Base-by-base conservation (phyloP, 495 filamentous ascomycete genomes). In the Podospora appendiculata region DNA sequence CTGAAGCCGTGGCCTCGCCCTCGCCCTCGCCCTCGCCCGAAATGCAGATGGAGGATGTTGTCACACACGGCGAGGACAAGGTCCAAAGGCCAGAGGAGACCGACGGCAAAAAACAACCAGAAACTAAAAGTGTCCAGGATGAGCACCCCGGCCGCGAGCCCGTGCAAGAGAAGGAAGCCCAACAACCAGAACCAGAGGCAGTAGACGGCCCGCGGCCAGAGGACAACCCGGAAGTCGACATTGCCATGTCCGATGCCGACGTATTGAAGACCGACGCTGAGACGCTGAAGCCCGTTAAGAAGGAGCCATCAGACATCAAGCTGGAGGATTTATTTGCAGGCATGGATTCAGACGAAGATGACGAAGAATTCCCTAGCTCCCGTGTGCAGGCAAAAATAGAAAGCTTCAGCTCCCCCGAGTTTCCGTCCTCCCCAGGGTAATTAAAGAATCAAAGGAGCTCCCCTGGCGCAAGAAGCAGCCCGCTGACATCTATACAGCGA, bases 281-380 rank as follows among this genome's bases (percentile, higher is more conserved):
- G 5, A 25, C 25, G 2, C 25, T 25, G 25, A 25, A 25, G 25
- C 25, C 25, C 25, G 25, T 25, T 5, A 25, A 25, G 5, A 25
- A 25, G 25, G 25, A 25, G 25, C 25, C 25, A 5, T 12, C 50
- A 39, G 69, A 79, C n/a, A 74, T 87, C 16, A 88, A 87, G 41
- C 67, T 96, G 16, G 90, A 94, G 46, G 86, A 91, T 36, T 65
- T 95, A 35, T 93, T 95, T 58, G 81, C 83, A 35, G 86, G 86
- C 50, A 80, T 84, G 33, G 85, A 88, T 45, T 86, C 87, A 5
- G 87, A 93, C 51, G 81, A 25, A 85, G 86, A 90, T 51, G 80
- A 93, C 53, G 81, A 86, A 4, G 88, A 93, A 51, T 91, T 87
- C 54, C 78, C 82, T 6, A 77, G 75, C 40, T 84, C 80, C 9